Base-by-base conservation (phyloP, 495 filamentous ascomycete species). In the Lasiosphaeria miniovina region DNA sequence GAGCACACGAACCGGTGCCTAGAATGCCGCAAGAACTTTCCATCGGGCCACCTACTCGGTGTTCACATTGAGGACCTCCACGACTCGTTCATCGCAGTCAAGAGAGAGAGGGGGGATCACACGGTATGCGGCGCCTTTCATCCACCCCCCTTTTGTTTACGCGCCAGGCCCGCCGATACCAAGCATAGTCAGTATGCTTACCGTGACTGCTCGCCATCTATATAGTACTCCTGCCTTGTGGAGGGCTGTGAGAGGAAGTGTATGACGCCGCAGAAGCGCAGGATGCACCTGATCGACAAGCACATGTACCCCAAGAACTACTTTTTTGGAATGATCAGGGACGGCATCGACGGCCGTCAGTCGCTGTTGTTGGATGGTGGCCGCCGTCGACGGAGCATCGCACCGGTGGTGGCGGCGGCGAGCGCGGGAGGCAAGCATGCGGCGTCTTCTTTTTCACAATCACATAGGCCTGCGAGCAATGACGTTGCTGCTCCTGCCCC, bases 31-130 rank as follows among this genome's bases (percentile, higher is more conserved):
- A 91, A 84, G 75, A 93, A 91, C 64, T 89, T 93, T 60, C 88
- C 87, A 3, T 87, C 86, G 0, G 77, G 81, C 41, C 77, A 82
- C 66, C 87, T 94, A 54, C 75, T 98, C 57, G 78, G 82, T 62
- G 68, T 98, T 3, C 94, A 98, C 72, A 96, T 97, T 61, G 84
- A 89, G 61, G 94, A 98, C 72, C 90, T 89, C 60, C 94, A 98
- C 75, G 93, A 98, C 75, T 79, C 89, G 2, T 77, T 98, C 49
- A 79, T 77, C 41, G 85, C 82, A 40, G 82, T 88, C n/a, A 82
- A 77, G 59, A 80, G 83, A 62, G 91, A 90, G 49, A 80, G 83
- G 48, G 93, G 90, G 34, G 93, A 96, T 70, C 93, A 91, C 62
- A 96, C 88, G 3, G 91, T 95, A 79, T 70, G 87, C 76, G 5